These are phyloP conservation scores for Turnera subulata DNA, from an alignment of 345 rosid species.

Conservation along the genomic window DNA sequence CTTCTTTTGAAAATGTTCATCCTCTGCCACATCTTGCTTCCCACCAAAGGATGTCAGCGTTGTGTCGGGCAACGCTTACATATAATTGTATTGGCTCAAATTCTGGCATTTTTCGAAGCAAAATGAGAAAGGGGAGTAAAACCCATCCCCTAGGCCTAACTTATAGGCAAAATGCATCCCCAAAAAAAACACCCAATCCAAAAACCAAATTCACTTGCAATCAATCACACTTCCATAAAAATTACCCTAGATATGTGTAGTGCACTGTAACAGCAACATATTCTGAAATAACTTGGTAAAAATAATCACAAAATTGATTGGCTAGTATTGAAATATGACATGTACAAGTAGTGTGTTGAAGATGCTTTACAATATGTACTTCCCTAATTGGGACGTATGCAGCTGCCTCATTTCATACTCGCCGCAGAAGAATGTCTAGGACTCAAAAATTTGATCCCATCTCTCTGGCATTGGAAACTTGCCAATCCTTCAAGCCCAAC, in stretches of 20 bases:
- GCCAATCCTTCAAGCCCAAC: constrained; percentile 14
- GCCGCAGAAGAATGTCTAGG: background rate
- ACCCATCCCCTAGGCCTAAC: too few species aligned
- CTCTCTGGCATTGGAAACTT: constrained; percentile 14
- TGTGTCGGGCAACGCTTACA: too few species aligned
- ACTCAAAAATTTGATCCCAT: background rate
- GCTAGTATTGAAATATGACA: constrained; percentile 9
- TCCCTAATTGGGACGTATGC: constrained; percentile 4
- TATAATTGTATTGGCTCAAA: too few species aligned
- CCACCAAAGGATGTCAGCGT: too few species aligned
- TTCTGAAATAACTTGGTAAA: background rate
- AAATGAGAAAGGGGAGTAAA: too few species aligned
- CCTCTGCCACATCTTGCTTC: too few species aligned
- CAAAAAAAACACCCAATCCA: too few species aligned
- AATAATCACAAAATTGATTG: too few species aligned
- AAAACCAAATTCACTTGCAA: too few species aligned
- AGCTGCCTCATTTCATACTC: background rate
- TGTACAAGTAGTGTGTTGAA: constrained; percentile 16
- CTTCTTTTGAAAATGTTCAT: background rate
- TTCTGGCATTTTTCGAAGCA: too few species aligned
- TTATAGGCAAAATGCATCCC: too few species aligned
- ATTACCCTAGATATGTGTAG: background rate
- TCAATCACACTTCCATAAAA: too few species aligned
- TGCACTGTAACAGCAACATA: background rate
- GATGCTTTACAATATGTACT: constrained; percentile 22